These are phyloP conservation scores for Globisporangium irregulare DNA, from an alignment of 352 stramenopile genomes.

Conservation along the genomic window DNA sequence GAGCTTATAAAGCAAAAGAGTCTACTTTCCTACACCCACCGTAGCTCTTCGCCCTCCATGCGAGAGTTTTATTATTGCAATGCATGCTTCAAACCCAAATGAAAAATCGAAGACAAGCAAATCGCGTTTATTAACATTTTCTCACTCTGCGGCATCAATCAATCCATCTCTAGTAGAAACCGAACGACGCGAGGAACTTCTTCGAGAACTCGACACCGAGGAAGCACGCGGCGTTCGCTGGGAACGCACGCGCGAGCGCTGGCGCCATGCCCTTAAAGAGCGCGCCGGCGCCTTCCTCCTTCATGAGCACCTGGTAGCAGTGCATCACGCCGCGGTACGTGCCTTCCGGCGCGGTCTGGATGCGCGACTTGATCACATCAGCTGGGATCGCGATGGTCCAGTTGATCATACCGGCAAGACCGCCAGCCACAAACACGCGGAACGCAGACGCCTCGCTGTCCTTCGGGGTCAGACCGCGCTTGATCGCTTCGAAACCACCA, in stretches of 20 bases:
- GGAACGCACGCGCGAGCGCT: slow-evolving; percentile 94
- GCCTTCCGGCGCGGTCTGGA: slow-evolving; percentile 94
- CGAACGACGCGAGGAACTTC: slow-evolving; percentile 73
- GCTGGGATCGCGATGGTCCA: slow-evolving; percentile 94
- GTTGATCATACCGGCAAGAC: slow-evolving; percentile 93
- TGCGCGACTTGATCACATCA: slow-evolving; percentile 96
- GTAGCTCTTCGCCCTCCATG: not conserved
- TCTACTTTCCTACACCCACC: not conserved
- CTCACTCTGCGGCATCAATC: slow-evolving; percentile 2
- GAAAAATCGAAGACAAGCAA: not conserved
- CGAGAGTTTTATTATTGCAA: not conserved
- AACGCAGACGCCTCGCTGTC: slow-evolving; percentile 78
- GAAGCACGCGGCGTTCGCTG: slow-evolving; percentile 96
- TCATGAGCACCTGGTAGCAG: slow-evolving; percentile 92
- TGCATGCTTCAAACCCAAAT: not conserved
- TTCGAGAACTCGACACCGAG: slow-evolving; percentile 86
- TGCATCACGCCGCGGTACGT: slow-evolving; percentile 92
- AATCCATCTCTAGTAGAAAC: slow-evolving; percentile 53
- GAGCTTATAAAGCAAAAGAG: slow-evolving; percentile 44
- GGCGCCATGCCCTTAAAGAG: slow-evolving; percentile 95
- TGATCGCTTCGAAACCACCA: slow-evolving; percentile 92
- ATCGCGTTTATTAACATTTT: slow-evolving; percentile 6
- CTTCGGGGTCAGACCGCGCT: slow-evolving; percentile 80
- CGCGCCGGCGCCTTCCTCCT: slow-evolving; percentile 89
- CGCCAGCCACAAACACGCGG: slow-evolving; percentile 92